phyloP scores from a whole-genome alignment of 257 asterid species.

The Nicotiana attenuata region DNA sequence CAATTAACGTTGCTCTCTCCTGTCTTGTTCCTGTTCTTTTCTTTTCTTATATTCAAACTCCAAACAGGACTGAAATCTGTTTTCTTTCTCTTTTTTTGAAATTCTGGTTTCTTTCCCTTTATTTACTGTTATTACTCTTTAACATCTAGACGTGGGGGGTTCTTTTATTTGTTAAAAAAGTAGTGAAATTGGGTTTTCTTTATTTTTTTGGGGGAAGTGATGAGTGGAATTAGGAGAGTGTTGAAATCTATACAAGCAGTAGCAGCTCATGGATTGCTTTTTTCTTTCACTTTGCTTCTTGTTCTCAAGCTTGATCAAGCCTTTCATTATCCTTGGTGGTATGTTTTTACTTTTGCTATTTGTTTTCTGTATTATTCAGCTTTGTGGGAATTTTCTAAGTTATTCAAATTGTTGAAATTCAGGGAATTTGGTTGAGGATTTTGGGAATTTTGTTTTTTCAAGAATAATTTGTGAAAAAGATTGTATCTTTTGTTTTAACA shows the following conservation, averaged over 20 bases:
- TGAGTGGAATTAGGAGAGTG: slow-evolving; percentile 61
- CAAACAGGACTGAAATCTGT: no score
- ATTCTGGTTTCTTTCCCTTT: neutral
- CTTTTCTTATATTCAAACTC: no score
- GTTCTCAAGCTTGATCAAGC: slow-evolving; percentile 68
- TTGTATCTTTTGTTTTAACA: neutral
- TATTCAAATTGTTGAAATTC: neutral
- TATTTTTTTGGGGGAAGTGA: slow-evolving; percentile 19
- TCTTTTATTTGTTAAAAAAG: neutral
- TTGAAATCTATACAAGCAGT: slow-evolving; percentile 74
- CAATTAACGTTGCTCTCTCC: no score
- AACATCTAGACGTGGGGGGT: neutral
- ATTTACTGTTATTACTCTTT: neutral
- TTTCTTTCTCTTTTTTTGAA: neutral
- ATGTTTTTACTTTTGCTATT: slow-evolving; percentile 15
- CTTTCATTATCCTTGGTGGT: slow-evolving; percentile 78
- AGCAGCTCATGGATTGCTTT: slow-evolving; percentile 78
- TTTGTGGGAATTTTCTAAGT: neutral
- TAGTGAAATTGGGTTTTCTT: slow-evolving; percentile 5
- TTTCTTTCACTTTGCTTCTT: slow-evolving; percentile 64
- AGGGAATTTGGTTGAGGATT: neutral
- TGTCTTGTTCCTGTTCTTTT: no score
- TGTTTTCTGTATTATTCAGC: neutral
- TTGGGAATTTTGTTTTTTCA: neutral
- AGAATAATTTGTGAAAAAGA: no score